phyloP scores from a whole-genome alignment of 2,329 filamentous ascomycete species.

The Zymoseptoria passerinii region DNA sequence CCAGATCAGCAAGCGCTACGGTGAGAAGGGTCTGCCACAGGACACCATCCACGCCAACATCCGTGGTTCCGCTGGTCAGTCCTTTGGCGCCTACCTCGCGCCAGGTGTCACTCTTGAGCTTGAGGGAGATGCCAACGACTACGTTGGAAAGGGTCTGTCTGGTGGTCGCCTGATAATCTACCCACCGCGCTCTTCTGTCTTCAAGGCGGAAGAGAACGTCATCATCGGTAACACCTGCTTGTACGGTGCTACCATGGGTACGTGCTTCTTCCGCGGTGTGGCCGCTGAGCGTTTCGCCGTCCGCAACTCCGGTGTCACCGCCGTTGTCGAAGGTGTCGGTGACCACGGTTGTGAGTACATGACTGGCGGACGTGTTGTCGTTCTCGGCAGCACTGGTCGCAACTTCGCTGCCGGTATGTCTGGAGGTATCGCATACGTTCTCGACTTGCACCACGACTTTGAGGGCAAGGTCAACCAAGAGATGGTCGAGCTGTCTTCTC shows the following conservation, averaged over 20 bases:
- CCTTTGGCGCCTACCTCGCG: constrained; percentile 88
- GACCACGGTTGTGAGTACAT: constrained; percentile 98
- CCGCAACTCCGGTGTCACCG: constrained; percentile 88
- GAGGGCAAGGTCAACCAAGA: constrained; percentile 89
- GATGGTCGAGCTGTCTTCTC: constrained; percentile 83
- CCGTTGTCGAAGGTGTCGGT: constrained; percentile 93
- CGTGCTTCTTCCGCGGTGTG: constrained; percentile 93
- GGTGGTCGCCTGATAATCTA: constrained; percentile 91
- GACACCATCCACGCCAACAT: constrained; percentile 96
- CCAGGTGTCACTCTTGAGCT: constrained; percentile 90
- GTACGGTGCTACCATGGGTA: constrained; percentile 85
- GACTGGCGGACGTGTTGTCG: constrained; percentile 85
- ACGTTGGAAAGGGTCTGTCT: constrained; percentile 91
- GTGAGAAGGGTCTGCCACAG: constrained; percentile 77
- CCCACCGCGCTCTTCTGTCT: constrained; percentile 79
- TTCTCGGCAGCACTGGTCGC: constrained; percentile 81
- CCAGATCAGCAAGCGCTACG: constrained; percentile 87
- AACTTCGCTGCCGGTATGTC: constrained; percentile 99
- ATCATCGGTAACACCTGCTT: constrained; percentile 90
- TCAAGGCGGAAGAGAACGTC: constrained; percentile 94
- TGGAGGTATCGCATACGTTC: constrained; percentile 89
- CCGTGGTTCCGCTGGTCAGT: constrained; percentile 92
- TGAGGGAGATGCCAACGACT: constrained; percentile 93
- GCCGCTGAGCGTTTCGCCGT: constrained; percentile 95
- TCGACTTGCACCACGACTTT: constrained; percentile 86